Base-by-base conservation (phyloP, 2,329 filamentous ascomycete species). In the Penicillium griseofulvum region DNA sequence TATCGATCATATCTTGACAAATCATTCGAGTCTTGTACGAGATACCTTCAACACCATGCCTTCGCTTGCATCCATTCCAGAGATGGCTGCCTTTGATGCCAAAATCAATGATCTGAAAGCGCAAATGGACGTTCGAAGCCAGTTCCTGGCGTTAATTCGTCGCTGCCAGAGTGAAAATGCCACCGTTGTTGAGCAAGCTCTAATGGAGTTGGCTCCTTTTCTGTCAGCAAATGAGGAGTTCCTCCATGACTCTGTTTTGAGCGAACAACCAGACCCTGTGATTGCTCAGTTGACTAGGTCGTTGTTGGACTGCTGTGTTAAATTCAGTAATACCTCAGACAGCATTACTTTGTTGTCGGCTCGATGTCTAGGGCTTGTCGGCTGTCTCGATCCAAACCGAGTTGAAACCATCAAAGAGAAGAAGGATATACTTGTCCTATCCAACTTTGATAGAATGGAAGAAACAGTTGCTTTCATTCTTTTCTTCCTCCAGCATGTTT, bases 361-460 rank as follows among this genome's bases (percentile, higher is more conserved):
- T 14, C 85, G 89, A 66, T 94, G 90, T 61, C 80, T 99, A 37
- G 95, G 95, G 0, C 81, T 95, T 19, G 86, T 99, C 50, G 94
- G 95, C 7, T 96, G 92, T 61, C 77, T 99, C 22, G 95, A 99
- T 71, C 88, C 93, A 1, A 96, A 96, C 66, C 86, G 90, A 56
- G 84, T 97, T 1, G 94, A 99, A 66, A 85, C 85, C 0, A 82
- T 88, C 11, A 84, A 89, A 54, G 87, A 90, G 64, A 88, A 91
- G 63, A 86, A 84, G 60, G 88, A 91, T n/a, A 89, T 97, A 50
- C 84, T 97, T 24, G 86, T 97, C 47, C 75, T 92, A 36, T 88
- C 89, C 48, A 97, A 99, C 69, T 97, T 99, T 66, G 84, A 88
- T 42, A 83, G 84, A 43, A 80, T 84, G 16, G 83, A 84, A 48